Conservation (phyloP, 768 basidiomycete genomes). For the Pleurotus sapidus region DNA sequence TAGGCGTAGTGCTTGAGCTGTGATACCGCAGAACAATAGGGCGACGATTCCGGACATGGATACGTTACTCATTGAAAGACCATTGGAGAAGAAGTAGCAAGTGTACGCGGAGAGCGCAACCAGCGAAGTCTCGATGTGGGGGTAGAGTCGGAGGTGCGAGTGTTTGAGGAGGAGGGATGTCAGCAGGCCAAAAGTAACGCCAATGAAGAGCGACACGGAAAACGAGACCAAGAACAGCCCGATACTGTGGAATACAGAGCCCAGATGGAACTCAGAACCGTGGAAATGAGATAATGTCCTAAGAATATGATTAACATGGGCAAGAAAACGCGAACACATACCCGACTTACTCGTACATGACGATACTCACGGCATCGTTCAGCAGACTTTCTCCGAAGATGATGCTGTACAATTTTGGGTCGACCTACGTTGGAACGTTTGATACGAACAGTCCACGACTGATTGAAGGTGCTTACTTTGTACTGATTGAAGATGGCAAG, state of each 20-base stretch:
- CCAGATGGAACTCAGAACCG: constrained; percentile 78
- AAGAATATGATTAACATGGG: not conserved
- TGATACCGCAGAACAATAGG: constrained; percentile 97
- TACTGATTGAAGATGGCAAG: constrained; percentile 98
- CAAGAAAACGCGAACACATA: not conserved
- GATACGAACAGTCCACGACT: not conserved
- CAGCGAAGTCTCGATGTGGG: constrained; percentile 96
- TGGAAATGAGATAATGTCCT: constrained; percentile 94
- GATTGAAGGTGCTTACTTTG: constrained; percentile 37
- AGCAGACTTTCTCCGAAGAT: constrained; percentile 97
- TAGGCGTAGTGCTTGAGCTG: constrained; percentile 99
- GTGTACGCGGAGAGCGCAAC: constrained; percentile 94
- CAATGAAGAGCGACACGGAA: constrained; percentile 91
- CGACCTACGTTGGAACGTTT: constrained; percentile 42
- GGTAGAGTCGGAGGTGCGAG: constrained; percentile 80
- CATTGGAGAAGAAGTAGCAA: constrained; percentile 99
- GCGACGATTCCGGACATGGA: constrained; percentile 84
- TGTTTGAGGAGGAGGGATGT: constrained; percentile 95
- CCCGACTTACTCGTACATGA: constrained; percentile 95
- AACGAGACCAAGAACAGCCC: constrained; percentile 97
- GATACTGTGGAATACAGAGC: constrained; percentile 92
- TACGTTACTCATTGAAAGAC: constrained; percentile 63
- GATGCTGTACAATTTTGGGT: constrained; percentile 94
- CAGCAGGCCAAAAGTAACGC: constrained; percentile 85
- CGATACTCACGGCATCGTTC: constrained; percentile 99